Base-by-base conservation (phyloP, 2,329 filamentous ascomycete species). In the Neonectria coccinea region DNA sequence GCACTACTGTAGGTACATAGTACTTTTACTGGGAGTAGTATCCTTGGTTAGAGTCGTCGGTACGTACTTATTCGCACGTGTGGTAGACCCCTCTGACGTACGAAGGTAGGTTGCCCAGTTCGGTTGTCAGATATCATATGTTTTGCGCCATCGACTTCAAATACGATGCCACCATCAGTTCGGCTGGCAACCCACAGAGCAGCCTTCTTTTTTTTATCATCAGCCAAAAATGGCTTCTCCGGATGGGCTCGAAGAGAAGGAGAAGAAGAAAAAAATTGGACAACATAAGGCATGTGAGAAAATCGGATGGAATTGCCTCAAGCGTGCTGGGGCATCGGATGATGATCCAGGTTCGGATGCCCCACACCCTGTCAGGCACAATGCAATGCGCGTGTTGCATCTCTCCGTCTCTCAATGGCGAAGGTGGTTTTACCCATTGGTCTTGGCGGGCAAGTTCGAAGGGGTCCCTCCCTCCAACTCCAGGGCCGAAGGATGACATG, bases 241-340 rank as follows among this genome's bases (percentile, higher is more conserved):
- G 36, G 14, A 20, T 25, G 33, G 33, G 33, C 51, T 25, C 25
- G 25, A 25, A 25, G 25, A 25, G 25, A 25, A 25, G 5, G 25
- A 25, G 5, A 25, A 25, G 7, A 36, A 48, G 29, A 54, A 27
- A 56, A 39, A 59, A 59, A 65, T 59, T 66, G 41, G 56, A 41
- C 36, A 57, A 41, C 55, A 25, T 53, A 50, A 65, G 59, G 61
- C 60, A 69, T 66, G 67, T 67, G 65, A 70, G 61, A 69, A 69
- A 55, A 66, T 54, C 56, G 64, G 56, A 59, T 55, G 58, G 66
- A 74, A 73, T 74, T 74, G 65, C 72, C 72, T 74, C 72, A 74
- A 65, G 55, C 53, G 66, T 25, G 72, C 53, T 18, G 63, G 70
- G 69, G 68, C 67, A 67, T 74, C 72, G 72, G 72, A 64, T 67